Conservation (phyloP, 2,329 filamentous ascomycete species). For the Nemania sp. region DNA sequence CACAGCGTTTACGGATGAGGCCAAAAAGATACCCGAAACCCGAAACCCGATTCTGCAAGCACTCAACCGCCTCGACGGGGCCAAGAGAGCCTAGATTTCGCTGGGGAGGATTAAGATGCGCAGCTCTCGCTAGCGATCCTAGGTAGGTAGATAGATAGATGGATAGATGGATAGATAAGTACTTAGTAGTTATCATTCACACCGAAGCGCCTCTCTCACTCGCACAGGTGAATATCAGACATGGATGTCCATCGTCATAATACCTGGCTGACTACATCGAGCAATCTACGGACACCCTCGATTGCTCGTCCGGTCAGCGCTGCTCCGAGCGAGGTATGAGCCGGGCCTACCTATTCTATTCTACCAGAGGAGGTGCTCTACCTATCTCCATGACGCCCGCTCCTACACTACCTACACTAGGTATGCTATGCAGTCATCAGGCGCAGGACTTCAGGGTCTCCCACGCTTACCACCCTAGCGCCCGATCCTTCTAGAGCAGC, state of each 20-base stretch:
- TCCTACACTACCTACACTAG: neutral
- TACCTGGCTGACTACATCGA: neutral
- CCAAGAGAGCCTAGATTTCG: neutral
- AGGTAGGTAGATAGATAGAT: too few relatives aligned
- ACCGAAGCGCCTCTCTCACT: too few relatives aligned
- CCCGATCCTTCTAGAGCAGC: slow-evolving; percentile 60
- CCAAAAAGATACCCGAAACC: neutral
- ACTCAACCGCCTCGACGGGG: neutral
- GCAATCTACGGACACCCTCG: slow-evolving; percentile 10
- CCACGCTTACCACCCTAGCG: slow-evolving; percentile 64
- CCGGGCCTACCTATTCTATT: too few relatives aligned
- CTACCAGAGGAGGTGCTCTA: too few relatives aligned
- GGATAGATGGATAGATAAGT: too few relatives aligned
- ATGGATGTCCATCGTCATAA: neutral
- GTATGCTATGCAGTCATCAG: slow-evolving; percentile 44
- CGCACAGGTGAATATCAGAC: too few relatives aligned
- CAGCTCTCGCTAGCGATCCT: neutral
- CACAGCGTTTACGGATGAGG: neutral
- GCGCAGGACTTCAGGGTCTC: slow-evolving; percentile 59
- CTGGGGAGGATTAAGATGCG: neutral
- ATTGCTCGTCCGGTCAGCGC: slow-evolving; percentile 12
- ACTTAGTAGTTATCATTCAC: too few relatives aligned
- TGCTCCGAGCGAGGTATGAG: too few relatives aligned
- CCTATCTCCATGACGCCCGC: neutral
- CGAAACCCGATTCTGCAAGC: slow-evolving; percentile 7